phyloP scores from a whole-genome alignment of 768 basidiomycete species.

The Boletus tylopilopsis region DNA sequence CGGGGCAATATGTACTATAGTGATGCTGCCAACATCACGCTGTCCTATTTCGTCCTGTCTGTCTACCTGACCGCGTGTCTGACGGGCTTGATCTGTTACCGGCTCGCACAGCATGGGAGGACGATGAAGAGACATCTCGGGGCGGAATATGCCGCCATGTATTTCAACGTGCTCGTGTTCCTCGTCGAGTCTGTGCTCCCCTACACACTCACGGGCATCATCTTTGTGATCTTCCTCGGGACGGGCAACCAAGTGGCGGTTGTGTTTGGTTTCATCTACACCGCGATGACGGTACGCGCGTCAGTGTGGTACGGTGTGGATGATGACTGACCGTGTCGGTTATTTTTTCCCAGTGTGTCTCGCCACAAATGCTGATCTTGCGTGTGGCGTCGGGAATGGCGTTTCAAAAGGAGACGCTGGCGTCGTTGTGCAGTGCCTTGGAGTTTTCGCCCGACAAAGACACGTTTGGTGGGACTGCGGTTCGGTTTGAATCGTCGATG shows the following conservation, averaged over 20 bases:
- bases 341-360: constrained; percentile 7
- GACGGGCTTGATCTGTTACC: constrained; percentile 11
- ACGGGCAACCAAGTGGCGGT: too few relatives aligned
- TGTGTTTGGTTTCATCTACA: too few relatives aligned
- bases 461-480: too few relatives aligned
- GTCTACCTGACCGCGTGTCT: constrained; percentile 2
- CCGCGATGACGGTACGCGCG: constrained; percentile 9
- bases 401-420: too few relatives aligned
- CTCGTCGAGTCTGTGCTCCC: too few relatives aligned
- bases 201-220: too few relatives aligned
- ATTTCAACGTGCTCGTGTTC: background rate
- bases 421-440: too few relatives aligned
- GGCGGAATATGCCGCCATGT: background rate
- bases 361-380: constrained; percentile 15
- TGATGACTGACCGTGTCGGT: background rate
- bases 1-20: too few relatives aligned
- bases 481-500: too few relatives aligned
- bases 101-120: background rate
- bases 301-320: background rate
- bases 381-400: background rate
- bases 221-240: too few relatives aligned
- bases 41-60: constrained; percentile 3
- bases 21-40: background rate
- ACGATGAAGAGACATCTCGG: background rate
- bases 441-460: too few relatives aligned